These are phyloP conservation scores for Penicillium coffeae DNA, from an alignment of 495 filamentous ascomycete species.

Conservation along the genomic window DNA sequence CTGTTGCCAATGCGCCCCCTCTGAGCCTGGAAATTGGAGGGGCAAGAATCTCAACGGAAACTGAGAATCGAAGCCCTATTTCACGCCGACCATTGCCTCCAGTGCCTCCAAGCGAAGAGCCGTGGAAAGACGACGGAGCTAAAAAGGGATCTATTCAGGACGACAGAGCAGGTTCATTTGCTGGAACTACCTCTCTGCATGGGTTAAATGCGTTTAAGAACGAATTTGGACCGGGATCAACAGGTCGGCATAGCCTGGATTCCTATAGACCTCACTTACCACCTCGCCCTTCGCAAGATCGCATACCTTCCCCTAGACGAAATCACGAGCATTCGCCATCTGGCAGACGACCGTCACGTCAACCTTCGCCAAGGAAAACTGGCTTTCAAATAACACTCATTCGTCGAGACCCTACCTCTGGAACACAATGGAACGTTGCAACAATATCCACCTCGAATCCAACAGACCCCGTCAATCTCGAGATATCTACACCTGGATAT, in stretches of 20 bases:
- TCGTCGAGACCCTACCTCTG: slow-evolving; percentile 75
- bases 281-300: slow-evolving; percentile 28
- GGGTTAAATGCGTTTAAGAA: slow-evolving; percentile 22
- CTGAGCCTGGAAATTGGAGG: neutral
- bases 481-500: slow-evolving; percentile 61
- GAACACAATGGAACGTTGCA: slow-evolving; percentile 86
- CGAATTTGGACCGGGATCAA: slow-evolving; percentile 18
- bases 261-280: slow-evolving; percentile 29
- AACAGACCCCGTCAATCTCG: slow-evolving; percentile 51
- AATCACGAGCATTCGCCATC: slow-evolving; percentile 24
- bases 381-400: slow-evolving; percentile 77
- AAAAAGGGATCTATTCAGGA: slow-evolving; percentile 14
- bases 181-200: slow-evolving; percentile 21
- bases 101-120: slow-evolving; percentile 27
- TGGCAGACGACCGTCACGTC: neutral
- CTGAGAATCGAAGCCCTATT: slow-evolving; percentile 1
- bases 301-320: slow-evolving; percentile 18
- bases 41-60: neutral
- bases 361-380: slow-evolving; percentile 8
- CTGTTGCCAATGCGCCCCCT: slow-evolving; percentile 10
- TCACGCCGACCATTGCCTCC: slow-evolving; percentile 28
- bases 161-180: slow-evolving; percentile 35
- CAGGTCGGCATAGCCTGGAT: slow-evolving; percentile 34
- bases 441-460: slow-evolving; percentile 51
- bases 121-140: slow-evolving; percentile 3